These are phyloP conservation scores for Annulohypoxylon moriforme DNA, from an alignment of 495 filamentous ascomycete species.

Conservation along the genomic window DNA sequence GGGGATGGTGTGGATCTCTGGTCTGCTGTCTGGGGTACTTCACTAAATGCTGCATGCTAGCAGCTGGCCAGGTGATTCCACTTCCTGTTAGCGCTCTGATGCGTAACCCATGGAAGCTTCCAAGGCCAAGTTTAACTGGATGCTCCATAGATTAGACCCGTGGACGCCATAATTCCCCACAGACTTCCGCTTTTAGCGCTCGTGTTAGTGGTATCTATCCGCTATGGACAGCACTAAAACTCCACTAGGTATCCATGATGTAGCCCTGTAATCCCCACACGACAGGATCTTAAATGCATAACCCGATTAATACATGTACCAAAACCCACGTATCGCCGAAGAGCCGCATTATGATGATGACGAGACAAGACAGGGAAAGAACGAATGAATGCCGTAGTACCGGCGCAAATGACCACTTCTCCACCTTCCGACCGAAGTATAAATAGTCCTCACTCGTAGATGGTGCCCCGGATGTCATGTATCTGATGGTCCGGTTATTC, in stretches of 20 bases:
- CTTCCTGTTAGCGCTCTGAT: slow-evolving; percentile 26
- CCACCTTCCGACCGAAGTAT: slow-evolving; percentile 23
- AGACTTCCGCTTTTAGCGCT: slow-evolving; percentile 37
- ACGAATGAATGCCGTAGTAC: slow-evolving; percentile 13
- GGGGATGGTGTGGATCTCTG: background rate
- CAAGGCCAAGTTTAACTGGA: no score
- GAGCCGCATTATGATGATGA: slow-evolving; percentile 32
- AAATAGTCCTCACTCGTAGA: slow-evolving; percentile 3
- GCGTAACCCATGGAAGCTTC: slow-evolving; percentile 1
- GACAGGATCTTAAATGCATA: background rate
- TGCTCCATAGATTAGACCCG: no score
- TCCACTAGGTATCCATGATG: no score
- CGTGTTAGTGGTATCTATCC: background rate
- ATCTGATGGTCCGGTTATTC: slow-evolving; percentile 9
- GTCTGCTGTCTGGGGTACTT: slow-evolving; percentile 11
- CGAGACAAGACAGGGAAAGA: slow-evolving; percentile 9
- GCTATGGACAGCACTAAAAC: background rate
- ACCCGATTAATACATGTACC: slow-evolving; percentile 1
- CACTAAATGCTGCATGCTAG: slow-evolving; percentile 5
- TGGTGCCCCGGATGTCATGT: background rate
- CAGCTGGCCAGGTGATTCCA: no score
- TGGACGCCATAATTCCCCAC: slow-evolving; percentile 10
- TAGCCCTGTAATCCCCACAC: background rate
- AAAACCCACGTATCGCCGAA: slow-evolving; percentile 11
- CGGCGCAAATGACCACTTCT: background rate